Evolutionary conservation across 257 asterid species (phyloP).

Genomic region (Anisodus acutangulus): DNA sequence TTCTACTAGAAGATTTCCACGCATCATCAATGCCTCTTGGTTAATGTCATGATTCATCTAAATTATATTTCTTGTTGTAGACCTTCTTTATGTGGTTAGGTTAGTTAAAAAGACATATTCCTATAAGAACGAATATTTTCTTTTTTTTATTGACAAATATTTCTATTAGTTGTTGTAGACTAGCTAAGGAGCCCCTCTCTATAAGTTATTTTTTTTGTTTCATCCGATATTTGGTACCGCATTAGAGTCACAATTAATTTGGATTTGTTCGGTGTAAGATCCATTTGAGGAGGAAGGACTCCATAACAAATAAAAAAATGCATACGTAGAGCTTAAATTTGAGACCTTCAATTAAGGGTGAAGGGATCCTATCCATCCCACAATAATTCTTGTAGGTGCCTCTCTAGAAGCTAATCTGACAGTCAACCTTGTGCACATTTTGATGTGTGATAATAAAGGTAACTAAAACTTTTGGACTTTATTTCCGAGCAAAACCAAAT

Average conservation of each 20-base stretch:
- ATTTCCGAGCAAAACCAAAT: not conserved
- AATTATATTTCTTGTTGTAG: not conserved
- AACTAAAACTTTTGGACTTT: not conserved
- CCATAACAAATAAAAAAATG: too few species aligned
- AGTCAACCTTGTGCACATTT: not conserved
- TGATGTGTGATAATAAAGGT: not conserved
- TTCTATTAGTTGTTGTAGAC: not conserved
- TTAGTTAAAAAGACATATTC: conserved; percentile 1
- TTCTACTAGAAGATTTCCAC: too few species aligned
- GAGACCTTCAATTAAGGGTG: too few species aligned
- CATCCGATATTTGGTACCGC: too few species aligned
- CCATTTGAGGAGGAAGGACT: too few species aligned
- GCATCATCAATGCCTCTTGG: not conserved
- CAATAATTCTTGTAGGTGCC: not conserved
- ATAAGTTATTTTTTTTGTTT: not conserved
- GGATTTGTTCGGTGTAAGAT: too few species aligned
- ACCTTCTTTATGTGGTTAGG: not conserved
- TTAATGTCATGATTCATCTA: not conserved
- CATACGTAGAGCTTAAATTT: too few species aligned
- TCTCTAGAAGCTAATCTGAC: not conserved
- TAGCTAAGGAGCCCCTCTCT: not conserved
- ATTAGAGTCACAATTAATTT: too few species aligned
- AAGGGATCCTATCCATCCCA: too few species aligned
- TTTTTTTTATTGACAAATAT: not conserved
- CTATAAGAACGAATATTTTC: not conserved